Conservation (phyloP, 345 rosid genomes). For the Crucihimalaya himalaica region DNA sequence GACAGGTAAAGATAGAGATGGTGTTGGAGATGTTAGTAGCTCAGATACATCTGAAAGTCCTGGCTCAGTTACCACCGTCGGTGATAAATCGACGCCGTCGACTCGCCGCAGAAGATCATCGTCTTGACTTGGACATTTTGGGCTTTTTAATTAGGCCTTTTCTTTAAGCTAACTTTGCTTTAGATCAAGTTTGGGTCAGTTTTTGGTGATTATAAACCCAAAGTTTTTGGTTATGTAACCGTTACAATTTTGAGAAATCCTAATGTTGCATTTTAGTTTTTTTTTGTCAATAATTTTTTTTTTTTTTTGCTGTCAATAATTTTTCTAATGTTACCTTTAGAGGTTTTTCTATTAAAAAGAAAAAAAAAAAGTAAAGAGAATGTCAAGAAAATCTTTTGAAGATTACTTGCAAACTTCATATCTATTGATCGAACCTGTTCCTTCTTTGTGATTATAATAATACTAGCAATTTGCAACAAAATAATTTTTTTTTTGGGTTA, state of each 20-base stretch:
- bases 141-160: constrained; percentile 11
- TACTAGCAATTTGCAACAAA: constrained; percentile 28
- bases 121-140: constrained; percentile 28
- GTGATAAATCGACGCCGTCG: constrained; percentile 73
- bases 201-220: constrained; percentile 5
- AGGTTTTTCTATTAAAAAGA: background rate
- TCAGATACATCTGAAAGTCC: constrained; percentile 73
- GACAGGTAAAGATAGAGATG: constrained; percentile 61
- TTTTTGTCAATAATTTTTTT: too few relatives aligned
- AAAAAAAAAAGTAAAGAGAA: background rate
- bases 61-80: constrained; percentile 68
- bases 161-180: constrained; percentile 24
- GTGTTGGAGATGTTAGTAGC: constrained; percentile 57
- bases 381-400: constrained; percentile 1
- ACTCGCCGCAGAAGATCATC: constrained; percentile 55
- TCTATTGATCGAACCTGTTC: constrained; percentile 26
- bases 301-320: background rate
- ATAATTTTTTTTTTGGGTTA: background rate
- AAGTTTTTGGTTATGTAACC: constrained; percentile 23
- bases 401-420: constrained; percentile 16
- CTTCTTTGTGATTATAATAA: background rate
- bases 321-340: background rate
- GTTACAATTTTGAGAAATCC: constrained; percentile 29
- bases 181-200: constrained; percentile 14
- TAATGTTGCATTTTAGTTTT: background rate